Percentiles rank a stretch among this genome's conserved stretches.
These are phyloP conservation scores for Phaffomyces opuntiae DNA, from an alignment of 805 yeast species.

Conservation along the genomic window DNA sequence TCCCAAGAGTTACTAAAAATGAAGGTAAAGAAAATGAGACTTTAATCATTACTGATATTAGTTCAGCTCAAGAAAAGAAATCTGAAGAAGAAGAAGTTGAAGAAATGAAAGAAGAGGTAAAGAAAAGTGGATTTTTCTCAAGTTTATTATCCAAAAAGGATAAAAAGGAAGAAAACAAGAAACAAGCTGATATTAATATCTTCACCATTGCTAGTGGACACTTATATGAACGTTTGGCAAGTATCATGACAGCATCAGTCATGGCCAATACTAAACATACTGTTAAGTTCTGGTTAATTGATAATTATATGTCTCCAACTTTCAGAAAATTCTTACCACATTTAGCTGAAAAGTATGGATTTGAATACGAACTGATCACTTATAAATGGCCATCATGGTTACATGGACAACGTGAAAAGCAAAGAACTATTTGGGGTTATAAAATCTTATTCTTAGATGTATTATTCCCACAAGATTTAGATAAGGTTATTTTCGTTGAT, in stretches of 20 bases:
- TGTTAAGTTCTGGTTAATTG: conserved; percentile 82
- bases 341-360: conserved; percentile 50
- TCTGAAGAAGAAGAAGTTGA: background rate
- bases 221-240: conserved; percentile 62
- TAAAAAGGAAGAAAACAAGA: conserved; percentile 2
- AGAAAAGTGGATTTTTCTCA: conserved; percentile 12
- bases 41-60: conserved; percentile 11
- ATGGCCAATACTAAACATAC: conserved; percentile 55
- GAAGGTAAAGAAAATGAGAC: conserved; percentile 29
- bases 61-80: conserved; percentile 2
- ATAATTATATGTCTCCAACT: conserved; percentile 68
- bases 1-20: conserved; percentile 39
- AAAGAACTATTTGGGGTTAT: conserved; percentile 81
- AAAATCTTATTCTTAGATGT: conserved; percentile 84
- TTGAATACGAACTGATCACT: conserved; percentile 69
- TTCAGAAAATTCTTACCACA: conserved; percentile 55
- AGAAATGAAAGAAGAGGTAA: conserved; percentile 1
- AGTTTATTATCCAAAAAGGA: conserved; percentile 8
- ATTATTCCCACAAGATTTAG: conserved; percentile 70
- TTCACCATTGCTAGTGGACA: conserved; percentile 83
- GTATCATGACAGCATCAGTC: conserved; percentile 78
- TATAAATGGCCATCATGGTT: conserved; percentile 95
- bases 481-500: conserved; percentile 77
- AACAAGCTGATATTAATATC: conserved; percentile 63
- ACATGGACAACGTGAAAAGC: conserved; percentile 68